Evolutionary conservation across 768 basidiomycete genomes (phyloP), one percentile per base, ranked within the genome.

Genomic region (Xerocomellus intermedius): DNA sequence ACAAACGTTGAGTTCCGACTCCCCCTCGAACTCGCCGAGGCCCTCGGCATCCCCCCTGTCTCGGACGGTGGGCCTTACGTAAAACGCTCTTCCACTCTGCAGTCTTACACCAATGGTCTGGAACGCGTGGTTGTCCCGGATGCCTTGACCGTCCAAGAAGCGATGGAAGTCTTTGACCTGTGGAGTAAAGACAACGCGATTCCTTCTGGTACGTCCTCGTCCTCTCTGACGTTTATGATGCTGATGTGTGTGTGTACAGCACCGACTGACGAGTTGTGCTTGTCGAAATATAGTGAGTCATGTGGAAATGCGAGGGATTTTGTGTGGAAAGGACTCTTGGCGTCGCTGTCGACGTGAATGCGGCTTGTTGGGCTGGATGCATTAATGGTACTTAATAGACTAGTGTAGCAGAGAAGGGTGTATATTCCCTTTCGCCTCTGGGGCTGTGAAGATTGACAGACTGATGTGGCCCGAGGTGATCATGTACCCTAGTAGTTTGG

Each of bases 221-320:
- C 30, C 9, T 30, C 30, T 30, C 30, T 30, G 2, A n/a, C 2
- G 21, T 42, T 42, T 26, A 28, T 38, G 37, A 36, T 38, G 8
- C n/a, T 41, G 39, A 57, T 12, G 4, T 44, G 24, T 6, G 14
- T 21, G 24, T 22, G 36, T 36, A 14, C 57, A 80, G 78, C 50
- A 14, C 65, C 71, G 2, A 78, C 73, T 13, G 93, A 96, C 63
- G 86, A 89, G 67, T 59, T 84, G 14, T 94, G 94, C 74, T 70
- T 94, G 65, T 74, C 84, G 10, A 91, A 90, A 68, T 93, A 89
- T 59, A 81, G 82, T 2, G 87, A 91, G 63, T 81, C 87, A 8
- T 79, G 79, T 50, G 93, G 92, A 41, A 94, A 94, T 69, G 78
- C 91, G 13, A 77, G 87, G 56, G 84, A 87, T 54, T 91, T 95